Conservation (phyloP, 257 asterid genomes). For the Penstemon newberryi region DNA sequence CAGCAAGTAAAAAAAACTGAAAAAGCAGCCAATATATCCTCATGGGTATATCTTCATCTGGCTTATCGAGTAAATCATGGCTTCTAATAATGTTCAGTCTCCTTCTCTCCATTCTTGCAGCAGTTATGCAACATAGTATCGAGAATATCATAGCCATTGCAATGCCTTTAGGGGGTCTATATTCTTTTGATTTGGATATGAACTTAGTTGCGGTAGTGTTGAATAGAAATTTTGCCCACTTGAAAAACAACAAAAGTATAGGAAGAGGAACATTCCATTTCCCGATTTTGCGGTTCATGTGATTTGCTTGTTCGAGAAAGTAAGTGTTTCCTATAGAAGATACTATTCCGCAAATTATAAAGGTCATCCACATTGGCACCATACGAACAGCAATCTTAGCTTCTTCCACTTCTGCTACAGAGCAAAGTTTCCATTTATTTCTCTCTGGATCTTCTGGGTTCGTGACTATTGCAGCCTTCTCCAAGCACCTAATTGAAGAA, state of each 20-base stretch:
- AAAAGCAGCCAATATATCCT: constrained; percentile 44
- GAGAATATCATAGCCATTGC: constrained; percentile 43
- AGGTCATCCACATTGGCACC: constrained; percentile 57
- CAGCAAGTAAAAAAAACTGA: constrained; percentile 52
- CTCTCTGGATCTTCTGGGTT: not conserved
- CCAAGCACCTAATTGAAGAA: constrained; percentile 40
- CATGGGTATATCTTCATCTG: constrained; percentile 41
- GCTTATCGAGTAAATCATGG: constrained; percentile 36
- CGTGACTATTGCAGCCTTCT: constrained; percentile 58
- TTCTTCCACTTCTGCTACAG: constrained; percentile 50
- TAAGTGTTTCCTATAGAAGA: constrained; percentile 58
- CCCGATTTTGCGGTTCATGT: constrained; percentile 52
- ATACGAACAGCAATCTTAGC: constrained; percentile 54
- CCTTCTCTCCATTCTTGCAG: constrained; percentile 46
- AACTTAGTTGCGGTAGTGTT: not conserved
- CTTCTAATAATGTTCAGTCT: constrained; percentile 37
- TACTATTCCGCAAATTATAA: constrained; percentile 49
- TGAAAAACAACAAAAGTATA: constrained; percentile 31
- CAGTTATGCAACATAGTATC: constrained; percentile 49
- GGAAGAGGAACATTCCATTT: constrained; percentile 48
- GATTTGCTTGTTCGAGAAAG: constrained; percentile 62
- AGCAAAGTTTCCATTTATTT: constrained; percentile 43
- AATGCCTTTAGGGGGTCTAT: constrained; percentile 45
- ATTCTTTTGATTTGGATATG: not conserved
- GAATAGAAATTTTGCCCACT: constrained; percentile 4